These are phyloP conservation scores for Bipolaris oryzae DNA, from an alignment of 2,329 filamentous ascomycete genomes.

Conservation along the genomic window DNA sequence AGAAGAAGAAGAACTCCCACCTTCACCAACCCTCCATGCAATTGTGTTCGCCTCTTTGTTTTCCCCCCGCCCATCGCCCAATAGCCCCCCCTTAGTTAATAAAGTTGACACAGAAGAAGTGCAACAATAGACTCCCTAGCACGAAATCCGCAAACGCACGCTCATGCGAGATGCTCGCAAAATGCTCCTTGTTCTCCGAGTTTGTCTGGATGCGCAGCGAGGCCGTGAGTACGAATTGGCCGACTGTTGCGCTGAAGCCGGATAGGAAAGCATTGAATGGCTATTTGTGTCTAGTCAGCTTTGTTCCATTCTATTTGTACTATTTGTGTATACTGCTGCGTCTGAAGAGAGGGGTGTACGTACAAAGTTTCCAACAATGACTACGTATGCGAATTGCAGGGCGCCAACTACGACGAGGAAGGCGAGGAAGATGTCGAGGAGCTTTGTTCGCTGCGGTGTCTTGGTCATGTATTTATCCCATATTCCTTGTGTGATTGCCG, in stretches of 20 bases:
- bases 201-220: slow-evolving; percentile 91
- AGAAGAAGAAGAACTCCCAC: not conserved
- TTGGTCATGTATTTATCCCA: slow-evolving; percentile 78
- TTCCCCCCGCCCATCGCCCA: too few relatives aligned
- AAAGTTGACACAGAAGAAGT: slow-evolving; percentile 99
- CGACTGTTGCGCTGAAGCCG: slow-evolving; percentile 91
- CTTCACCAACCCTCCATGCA: not conserved
- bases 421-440: slow-evolving; percentile 87
- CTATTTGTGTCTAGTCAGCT: slow-evolving; percentile 63
- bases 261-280: slow-evolving; percentile 99
- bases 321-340: not conserved
- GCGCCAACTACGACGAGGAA: slow-evolving; percentile 85
- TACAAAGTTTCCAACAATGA: slow-evolving; percentile 93
- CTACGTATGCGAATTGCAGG: slow-evolving; percentile 93
- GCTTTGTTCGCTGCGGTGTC: slow-evolving; percentile 88
- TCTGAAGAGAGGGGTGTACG: slow-evolving; percentile 47
- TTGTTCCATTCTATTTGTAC: too few relatives aligned
- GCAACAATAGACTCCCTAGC: slow-evolving; percentile 90
- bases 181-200: slow-evolving; percentile 77
- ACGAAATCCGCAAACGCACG: slow-evolving; percentile 95
- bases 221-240: slow-evolving; percentile 96
- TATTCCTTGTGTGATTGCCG: slow-evolving; percentile 70
- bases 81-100: slow-evolving; percentile 71
- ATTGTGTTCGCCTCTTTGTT: too few relatives aligned
- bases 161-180: slow-evolving; percentile 77